Evolutionary conservation across 805 yeast genomes (phyloP), one percentile per base, ranked within the genome.

Genomic region (Candida golubevii): DNA sequence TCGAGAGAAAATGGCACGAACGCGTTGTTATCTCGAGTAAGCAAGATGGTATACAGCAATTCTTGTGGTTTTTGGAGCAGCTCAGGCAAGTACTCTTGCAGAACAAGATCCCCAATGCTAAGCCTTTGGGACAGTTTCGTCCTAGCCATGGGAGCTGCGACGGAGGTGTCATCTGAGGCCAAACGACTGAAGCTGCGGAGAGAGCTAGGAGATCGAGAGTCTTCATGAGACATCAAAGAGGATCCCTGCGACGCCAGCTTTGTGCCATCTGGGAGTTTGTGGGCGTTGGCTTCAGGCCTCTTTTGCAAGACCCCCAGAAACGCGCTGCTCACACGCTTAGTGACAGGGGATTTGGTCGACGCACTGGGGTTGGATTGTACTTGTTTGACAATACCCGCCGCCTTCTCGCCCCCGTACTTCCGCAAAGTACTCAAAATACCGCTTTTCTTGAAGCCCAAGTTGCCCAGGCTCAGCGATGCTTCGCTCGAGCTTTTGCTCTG

Each of bases 1-100:
- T 44, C 44, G 6, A 63, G 33, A 34, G 76, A 66, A 2, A 86
- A 60, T 0, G 86, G 76, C 8, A 65, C 62, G 58, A 78, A 90
- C 11, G 61, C 64, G 12, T 53, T 54, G 51, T 83, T 82, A 58
- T 90, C 90, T n/a, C 64, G 62, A 0, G 96, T 83, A 0, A 78
- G 77, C 39, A 89, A 63, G 4, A 87, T 64, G 48, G 46, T 38
- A 12, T n/a, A 6, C 12, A 15, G 15, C 8, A 63, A 70, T 34
- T 42, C 58, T 12, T 38, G 48, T 11, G 41, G 28, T 10, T 31
- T 42, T 7, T 30, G 12, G 14, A 11, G 12, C 12, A 39, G 33
- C 36, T 41, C 14, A 34, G 61, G 47, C 36, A 45, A 43, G 33
- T 39, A 50, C 26, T 45, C 44, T 5, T 42, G 36, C 7, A 49